Evolutionary conservation across 768 basidiomycete genomes (phyloP), one percentile per base, ranked within the genome.

Genomic region (Naganishia vaughanmartiniae): DNA sequence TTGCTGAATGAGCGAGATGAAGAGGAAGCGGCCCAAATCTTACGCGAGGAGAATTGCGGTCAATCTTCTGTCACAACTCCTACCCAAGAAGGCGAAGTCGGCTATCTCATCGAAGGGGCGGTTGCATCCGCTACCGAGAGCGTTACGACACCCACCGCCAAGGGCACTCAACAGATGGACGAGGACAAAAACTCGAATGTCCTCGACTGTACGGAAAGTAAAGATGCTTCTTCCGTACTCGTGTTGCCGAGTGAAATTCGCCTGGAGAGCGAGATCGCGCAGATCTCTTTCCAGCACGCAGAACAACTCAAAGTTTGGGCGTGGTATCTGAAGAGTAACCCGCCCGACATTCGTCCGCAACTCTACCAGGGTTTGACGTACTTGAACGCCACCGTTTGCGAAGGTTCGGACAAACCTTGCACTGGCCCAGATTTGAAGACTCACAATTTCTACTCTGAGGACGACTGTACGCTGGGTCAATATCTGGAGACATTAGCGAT

Each of bases 271-370:
- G 85, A 84, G 24, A 86, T 90, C 48, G 86, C 85, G 56, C 83
- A 87, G 45, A 82, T 90, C 46, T 88, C 89, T 78, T 89, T 88
- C 84, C 88, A 89, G 73, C 90, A 93, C 68, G 89, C 89, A 74
- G 92, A 95, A 74, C 90, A 92, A 73, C 86, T 90, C 45, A 88
- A 91, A 53, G 87, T 95, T 33, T 97, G 94, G 93, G 91, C 93
- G 76, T 96, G 93, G 93, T 95, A 95, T 77, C 83, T 91, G 14
- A 87, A 90, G 60, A 90, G 92, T 81, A 92, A 93, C 77, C 78
- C 83, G 15, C 91, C 93, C 76, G 90, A 91, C 76, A 89, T 98
- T 75, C 86, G 90, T 45, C 90, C 94, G 51, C 92, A 93, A 79
- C 91, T 93, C 78, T 96, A 94, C 76, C 96, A 98, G 77, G 87